Base-by-base conservation (phyloP, 345 rosid species). In the Eucalyptus coolabah region DNA sequence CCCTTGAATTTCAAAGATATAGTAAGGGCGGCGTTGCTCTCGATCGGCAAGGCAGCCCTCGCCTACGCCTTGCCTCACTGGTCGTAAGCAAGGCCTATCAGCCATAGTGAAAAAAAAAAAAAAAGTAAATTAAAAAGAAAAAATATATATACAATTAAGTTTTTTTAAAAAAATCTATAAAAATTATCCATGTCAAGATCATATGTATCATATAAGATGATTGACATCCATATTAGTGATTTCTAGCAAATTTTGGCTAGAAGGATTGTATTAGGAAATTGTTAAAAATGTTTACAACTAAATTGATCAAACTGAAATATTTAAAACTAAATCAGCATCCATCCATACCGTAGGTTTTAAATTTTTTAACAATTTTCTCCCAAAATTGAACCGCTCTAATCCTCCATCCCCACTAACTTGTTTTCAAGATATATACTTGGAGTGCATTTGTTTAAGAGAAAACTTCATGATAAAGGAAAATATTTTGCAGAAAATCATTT, bases 51-150 rank as follows among this genome's bases (percentile, higher is more conserved):
- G 59, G 24, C 59, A 53, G 59, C 26, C 59, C 59, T 53, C 0
- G 5, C 5, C 59, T 2, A 4, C 1, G 59, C 26, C 5, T 19
- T 53, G 59, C 11, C 59, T 19, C 26, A 1, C 59, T 1, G 5
- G 26, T 53, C 0, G 0, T 2, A 8, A 0, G 59, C 26, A 4
- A 19, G 59, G 5, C 26, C 2, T 0, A 0, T 53, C 2, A 21
- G 1, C 5, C 5, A 53, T 53, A 53, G 26, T 7, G 9, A 30
- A 63, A 63, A 30, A 4, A 28, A 30, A 4, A 28, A 6, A 63
- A 30, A 59, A 30, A 6, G 4, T 12, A 60, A 60, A 13, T 12
- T 6, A 63, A 63, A 28, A 28, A 13, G 1, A 12, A 59, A 6
- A 6, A 2, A 45, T 45, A 28, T 3, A 60, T 28, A 60, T 28